Base-by-base conservation (phyloP, 2,329 filamentous ascomycete species). In the Penicillium sp. region DNA sequence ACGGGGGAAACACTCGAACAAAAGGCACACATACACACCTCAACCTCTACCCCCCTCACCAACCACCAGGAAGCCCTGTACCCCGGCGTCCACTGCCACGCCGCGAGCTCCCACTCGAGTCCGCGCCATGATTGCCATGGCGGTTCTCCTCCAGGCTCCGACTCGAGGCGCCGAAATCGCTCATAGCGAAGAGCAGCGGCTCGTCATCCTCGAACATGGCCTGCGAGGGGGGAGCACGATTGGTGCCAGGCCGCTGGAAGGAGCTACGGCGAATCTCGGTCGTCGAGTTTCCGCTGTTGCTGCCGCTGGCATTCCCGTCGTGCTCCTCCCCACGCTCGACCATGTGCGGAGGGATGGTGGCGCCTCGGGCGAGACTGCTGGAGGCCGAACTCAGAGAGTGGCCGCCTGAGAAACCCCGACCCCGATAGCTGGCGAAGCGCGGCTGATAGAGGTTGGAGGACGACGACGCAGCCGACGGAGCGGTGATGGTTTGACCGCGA, bases 181-280 rank as follows among this genome's bases (percentile, higher is more conserved):
- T 80, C 77, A 80, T 80, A 37, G 77, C 75, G 62, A 80, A 80
- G 4, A 79, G 66, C 7, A 80, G 64, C 9, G 77, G 77, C 56
- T 80, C 78, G 16, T 80, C 78, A 33, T 80, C 78, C 46, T 79
- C 77, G 16, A 70, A 65, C 16, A 65, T 60, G 7, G 67, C 53
- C 41, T 73, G 73, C 3, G 68, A 64, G 37, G 70, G 67, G 13
- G 67, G 64, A 9, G 70, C 64, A 27, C 77, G 74, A 49, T 68
- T 70, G 33, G 70, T 68, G 50, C 72, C 70, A 16, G 73, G 71
- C 31, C 77, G 72, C 54, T 73, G 73, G 10, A 67, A 69, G 43
- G 68, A 68, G 19, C 73, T 70, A 19, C 75, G 73, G 31, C 75
- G 75, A 16, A 70, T 66, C 43, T 78, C 76, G 31, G 69, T 58